Conservation (phyloP, 345 rosid genomes). For the Excoecaria agallocha region DNA sequence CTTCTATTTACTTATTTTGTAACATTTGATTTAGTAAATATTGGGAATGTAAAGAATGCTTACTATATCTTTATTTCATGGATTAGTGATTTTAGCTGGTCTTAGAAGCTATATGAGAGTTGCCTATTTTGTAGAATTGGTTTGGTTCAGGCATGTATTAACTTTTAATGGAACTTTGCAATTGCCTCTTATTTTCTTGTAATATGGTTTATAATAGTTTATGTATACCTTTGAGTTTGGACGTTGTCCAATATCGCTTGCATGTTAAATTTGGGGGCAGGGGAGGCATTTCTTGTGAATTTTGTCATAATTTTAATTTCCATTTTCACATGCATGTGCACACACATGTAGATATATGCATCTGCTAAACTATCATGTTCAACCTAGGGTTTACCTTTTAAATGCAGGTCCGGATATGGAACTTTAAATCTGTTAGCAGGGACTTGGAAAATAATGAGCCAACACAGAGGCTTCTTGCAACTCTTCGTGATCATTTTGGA, state of each 20-base stretch:
- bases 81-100: background rate
- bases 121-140: background rate
- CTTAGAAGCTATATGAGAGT: background rate
- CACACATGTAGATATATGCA: too few relatives aligned
- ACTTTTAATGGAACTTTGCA: background rate
- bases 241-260: too few relatives aligned
- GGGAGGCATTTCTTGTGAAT: too few relatives aligned
- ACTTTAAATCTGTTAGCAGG: slow-evolving; percentile 72
- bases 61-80: background rate
- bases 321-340: too few relatives aligned
- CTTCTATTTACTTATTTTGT: background rate
- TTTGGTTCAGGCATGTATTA: background rate
- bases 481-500: slow-evolving; percentile 96
- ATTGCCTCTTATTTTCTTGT: background rate
- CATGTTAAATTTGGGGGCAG: too few relatives aligned
- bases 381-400: background rate
- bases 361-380: background rate
- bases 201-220: background rate
- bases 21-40: background rate
- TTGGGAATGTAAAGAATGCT: background rate
- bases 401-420: slow-evolving; percentile 92
- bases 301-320: too few relatives aligned
- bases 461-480: slow-evolving; percentile 81
- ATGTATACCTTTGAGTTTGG: background rate
- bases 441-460: slow-evolving; percentile 57